These are phyloP conservation scores for Cystofilobasidium macerans DNA, from an alignment of 768 basidiomycete genomes.

Conservation along the genomic window DNA sequence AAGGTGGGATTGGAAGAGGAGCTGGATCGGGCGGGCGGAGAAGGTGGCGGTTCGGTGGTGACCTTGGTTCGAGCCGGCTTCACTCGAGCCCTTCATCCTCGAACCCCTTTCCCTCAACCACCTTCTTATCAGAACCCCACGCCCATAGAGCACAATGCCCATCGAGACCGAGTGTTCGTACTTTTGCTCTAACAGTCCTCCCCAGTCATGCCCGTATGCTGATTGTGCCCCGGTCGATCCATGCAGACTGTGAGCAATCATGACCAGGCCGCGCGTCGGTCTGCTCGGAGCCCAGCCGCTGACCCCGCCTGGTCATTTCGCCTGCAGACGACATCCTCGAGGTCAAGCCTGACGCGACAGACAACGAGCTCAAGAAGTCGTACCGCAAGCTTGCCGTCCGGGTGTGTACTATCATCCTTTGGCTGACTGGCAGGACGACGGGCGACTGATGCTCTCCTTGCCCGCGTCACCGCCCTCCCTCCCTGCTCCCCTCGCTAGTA, in stretches of 20 bases:
- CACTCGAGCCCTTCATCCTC: background rate
- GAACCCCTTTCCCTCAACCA: background rate
- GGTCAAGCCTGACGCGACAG: constrained; percentile 35
- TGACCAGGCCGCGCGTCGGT: no score
- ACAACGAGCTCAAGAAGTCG: constrained; percentile 67
- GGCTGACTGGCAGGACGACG: background rate
- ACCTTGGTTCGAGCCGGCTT: no score
- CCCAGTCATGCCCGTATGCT: no score
- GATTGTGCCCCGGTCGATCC: no score
- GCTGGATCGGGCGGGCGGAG: no score
- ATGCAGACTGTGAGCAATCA: no score
- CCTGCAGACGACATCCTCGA: constrained; percentile 34
- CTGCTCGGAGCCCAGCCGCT: background rate
- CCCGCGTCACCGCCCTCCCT: constrained; percentile 1
- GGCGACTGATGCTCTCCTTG: constrained; percentile 13
- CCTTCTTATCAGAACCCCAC: background rate
- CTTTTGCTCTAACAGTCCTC: no score
- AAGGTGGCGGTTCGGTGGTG: no score
- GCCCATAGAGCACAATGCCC: background rate
- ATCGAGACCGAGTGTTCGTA: constrained; percentile 9
- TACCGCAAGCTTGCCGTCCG: constrained; percentile 91
- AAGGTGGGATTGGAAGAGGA: no score
- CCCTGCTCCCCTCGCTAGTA: constrained; percentile 47
- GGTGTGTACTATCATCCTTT: constrained; percentile 42
- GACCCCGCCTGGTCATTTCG: background rate